phyloP scores from a whole-genome alignment of 208 protist genomes.

The Acanthamoeba triangularis region DNA sequence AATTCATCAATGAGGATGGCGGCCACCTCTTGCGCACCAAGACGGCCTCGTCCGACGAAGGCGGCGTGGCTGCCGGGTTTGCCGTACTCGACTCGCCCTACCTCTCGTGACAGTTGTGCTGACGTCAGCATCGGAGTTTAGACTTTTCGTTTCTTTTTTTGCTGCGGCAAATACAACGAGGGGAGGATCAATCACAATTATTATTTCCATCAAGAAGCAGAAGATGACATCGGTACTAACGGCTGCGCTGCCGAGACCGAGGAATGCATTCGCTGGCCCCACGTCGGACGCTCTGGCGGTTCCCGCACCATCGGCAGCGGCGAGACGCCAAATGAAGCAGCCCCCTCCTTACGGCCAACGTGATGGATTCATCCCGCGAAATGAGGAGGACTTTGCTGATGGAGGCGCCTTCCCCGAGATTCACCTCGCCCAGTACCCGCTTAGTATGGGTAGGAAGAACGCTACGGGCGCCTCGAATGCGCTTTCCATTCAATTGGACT shows the following conservation, averaged over 20 bases:
- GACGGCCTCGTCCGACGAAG: constrained; percentile 93
- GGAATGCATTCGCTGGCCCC: constrained; percentile 8
- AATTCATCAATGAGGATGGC: constrained; percentile 88
- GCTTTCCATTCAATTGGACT: constrained; percentile 81
- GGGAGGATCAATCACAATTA: neutral
- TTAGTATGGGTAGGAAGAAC: constrained; percentile 92
- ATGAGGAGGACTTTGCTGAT: constrained; percentile 91
- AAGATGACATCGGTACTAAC: constrained; percentile 34
- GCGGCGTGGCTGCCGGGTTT: constrained; percentile 96
- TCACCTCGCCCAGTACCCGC: constrained; percentile 91
- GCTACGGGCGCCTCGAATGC: neutral
- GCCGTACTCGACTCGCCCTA: constrained; percentile 94
- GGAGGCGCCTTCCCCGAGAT: constrained; percentile 95
- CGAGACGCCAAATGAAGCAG: constrained; percentile 26
- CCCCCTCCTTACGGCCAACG: constrained; percentile 88
- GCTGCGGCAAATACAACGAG: too few relatives aligned
- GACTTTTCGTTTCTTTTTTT: too few relatives aligned
- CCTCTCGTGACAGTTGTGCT: neutral
- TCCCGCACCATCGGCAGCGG: neutral
- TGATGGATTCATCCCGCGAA: constrained; percentile 86
- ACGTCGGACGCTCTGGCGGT: neutral
- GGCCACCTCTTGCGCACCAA: constrained; percentile 97
- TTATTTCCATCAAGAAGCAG: neutral
- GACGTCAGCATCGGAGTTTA: too few relatives aligned
- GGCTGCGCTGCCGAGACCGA: constrained; percentile 20